phyloP scores from a whole-genome alignment of 1,139 yeast genomes.

The Maudiozyma humilis region DNA sequence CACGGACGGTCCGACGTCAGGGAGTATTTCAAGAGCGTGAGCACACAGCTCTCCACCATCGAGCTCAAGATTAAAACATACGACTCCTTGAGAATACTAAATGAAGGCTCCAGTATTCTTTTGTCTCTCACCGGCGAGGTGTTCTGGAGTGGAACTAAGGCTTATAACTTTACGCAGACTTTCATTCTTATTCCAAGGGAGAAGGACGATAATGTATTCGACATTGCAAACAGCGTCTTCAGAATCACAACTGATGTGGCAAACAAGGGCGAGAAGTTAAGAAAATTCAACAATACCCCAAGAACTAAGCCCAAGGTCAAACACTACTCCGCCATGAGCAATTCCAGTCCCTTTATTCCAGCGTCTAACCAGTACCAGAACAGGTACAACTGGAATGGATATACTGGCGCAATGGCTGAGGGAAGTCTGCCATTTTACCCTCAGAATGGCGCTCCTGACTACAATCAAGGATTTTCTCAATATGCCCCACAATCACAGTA shows the following conservation, averaged over 20 bases:
- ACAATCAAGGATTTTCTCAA: not conserved
- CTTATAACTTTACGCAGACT: constrained; percentile 56
- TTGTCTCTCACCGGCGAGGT: constrained; percentile 61
- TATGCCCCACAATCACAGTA: not conserved
- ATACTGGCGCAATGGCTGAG: not conserved
- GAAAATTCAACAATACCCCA: not conserved
- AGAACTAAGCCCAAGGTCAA: not conserved
- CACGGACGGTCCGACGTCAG: constrained; percentile 33
- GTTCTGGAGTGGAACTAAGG: constrained; percentile 41
- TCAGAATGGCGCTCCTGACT: not conserved
- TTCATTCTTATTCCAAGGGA: constrained; percentile 49
- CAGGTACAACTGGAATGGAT: not conserved
- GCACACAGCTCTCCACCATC: constrained; percentile 37
- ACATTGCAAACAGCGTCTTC: constrained; percentile 58
- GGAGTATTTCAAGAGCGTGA: constrained; percentile 31
- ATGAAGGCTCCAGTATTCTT: constrained; percentile 33
- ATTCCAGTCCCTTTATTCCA: not conserved
- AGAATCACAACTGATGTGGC: constrained; percentile 37
- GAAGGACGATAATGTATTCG: constrained; percentile 42
- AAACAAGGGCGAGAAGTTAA: not conserved
- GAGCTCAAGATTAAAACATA: constrained; percentile 54
- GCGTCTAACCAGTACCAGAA: not conserved
- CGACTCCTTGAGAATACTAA: constrained; percentile 43
- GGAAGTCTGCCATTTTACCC: not conserved
- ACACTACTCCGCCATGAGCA: not conserved